phyloP scores from a whole-genome alignment of 163 green algal genomes.

The Smithsoniella earleae region DNA sequence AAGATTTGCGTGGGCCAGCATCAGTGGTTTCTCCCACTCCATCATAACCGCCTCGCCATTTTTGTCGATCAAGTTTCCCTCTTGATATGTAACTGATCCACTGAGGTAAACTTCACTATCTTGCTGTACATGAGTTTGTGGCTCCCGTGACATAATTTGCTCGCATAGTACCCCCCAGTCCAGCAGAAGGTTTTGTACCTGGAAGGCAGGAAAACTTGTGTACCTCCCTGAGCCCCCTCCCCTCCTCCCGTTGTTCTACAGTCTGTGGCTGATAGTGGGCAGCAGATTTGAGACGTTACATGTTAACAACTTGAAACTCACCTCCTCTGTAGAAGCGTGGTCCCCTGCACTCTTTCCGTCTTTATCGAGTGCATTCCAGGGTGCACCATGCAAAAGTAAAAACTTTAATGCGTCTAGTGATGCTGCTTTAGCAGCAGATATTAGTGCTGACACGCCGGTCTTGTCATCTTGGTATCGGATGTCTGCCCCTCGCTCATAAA shows the following conservation, averaged over 20 bases:
- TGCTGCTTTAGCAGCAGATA: no score
- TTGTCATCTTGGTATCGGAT: background rate
- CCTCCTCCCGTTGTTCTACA: no score
- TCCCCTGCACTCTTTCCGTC: conserved; percentile 61
- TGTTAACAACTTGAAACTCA: background rate
- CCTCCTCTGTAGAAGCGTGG: conserved; percentile 46
- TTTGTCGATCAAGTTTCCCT: background rate
- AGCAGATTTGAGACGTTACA: no score
- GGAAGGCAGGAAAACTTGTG: background rate
- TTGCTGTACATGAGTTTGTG: no score
- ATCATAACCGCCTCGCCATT: conserved; percentile 90
- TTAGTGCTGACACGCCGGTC: background rate
- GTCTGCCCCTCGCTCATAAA: background rate
- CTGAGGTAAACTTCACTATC: background rate
- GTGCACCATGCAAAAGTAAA: conserved; percentile 62
- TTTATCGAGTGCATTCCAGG: conserved; percentile 76
- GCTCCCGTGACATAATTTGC: conserved; percentile 61
- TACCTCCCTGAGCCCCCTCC: no score
- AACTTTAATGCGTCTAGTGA: no score
- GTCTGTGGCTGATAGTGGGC: no score
- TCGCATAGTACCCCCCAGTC: conserved; percentile 54
- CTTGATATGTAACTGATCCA: background rate
- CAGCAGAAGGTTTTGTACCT: conserved; percentile 61
- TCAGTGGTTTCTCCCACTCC: conserved; percentile 80
- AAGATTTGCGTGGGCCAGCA: conserved; percentile 60